These are phyloP conservation scores for Cicer yamashitae DNA, from an alignment of 306 rosid species.

Conservation along the genomic window DNA sequence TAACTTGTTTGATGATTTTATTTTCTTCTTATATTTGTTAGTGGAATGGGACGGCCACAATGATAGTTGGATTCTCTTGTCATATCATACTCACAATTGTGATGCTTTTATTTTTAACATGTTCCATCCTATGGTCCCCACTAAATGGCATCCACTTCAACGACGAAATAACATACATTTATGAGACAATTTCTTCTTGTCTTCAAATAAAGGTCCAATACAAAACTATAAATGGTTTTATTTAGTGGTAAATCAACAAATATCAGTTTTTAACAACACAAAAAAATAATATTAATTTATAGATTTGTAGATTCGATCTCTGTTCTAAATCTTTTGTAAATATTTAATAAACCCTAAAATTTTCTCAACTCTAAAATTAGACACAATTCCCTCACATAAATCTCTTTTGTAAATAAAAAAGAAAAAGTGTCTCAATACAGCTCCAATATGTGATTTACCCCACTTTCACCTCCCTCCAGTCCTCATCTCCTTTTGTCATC, in stretches of 20 bases:
- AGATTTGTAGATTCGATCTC: no score
- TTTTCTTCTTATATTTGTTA: neutral
- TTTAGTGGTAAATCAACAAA: no score
- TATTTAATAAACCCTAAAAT: no score
- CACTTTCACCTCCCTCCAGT: slow-evolving; percentile 2
- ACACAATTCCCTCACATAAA: no score
- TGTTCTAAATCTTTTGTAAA: no score
- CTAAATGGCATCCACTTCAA: slow-evolving; percentile 47
- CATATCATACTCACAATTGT: slow-evolving; percentile 33
- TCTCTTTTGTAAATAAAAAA: no score
- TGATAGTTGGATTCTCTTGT: slow-evolving; percentile 46
- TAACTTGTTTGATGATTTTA: slow-evolving; percentile 10
- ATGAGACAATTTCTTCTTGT: slow-evolving; percentile 35
- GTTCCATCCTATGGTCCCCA: slow-evolving; percentile 42
- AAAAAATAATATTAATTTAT: no score
- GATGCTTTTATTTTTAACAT: slow-evolving; percentile 37
- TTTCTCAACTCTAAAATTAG: no score
- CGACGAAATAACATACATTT: slow-evolving; percentile 47
- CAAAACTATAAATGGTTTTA: no score
- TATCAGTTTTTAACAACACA: no score
- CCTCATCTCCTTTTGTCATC: slow-evolving; percentile 37
- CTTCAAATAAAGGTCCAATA: neutral
- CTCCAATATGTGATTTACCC: neutral
- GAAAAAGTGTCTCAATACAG: slow-evolving; percentile 1
- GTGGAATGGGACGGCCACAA: slow-evolving; percentile 44